Percentiles rank a stretch among this genome's conserved stretches.
Conservation (phyloP, 2,329 filamentous ascomycete species). For the Fusarium pseudograminearum region DNA sequence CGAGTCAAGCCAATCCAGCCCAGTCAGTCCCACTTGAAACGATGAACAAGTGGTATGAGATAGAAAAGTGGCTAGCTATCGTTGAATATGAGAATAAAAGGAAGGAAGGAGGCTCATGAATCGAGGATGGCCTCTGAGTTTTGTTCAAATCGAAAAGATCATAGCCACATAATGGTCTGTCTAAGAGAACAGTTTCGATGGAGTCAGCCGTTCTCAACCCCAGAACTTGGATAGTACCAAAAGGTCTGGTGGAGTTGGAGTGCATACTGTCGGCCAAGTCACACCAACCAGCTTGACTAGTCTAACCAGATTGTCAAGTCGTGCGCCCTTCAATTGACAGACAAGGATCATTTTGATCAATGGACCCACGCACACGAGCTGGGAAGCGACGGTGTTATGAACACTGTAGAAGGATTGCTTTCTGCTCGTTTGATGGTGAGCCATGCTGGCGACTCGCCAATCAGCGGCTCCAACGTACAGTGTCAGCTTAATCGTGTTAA, state of each 20-base stretch:
- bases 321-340: constrained; percentile 50
- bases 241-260: constrained; percentile 31
- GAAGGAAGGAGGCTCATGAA: constrained; percentile 20
- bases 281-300: constrained; percentile 37
- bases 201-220: constrained; percentile 33
- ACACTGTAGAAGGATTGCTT: constrained; percentile 34
- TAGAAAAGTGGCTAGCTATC: background rate
- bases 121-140: constrained; percentile 40
- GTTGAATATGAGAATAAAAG: constrained; percentile 25
- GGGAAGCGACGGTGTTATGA: constrained; percentile 18
- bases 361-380: constrained; percentile 28
- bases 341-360: constrained; percentile 38
- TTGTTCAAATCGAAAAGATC: constrained; percentile 42
- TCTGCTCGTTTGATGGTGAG: constrained; percentile 3
- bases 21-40: constrained; percentile 24
- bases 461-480: constrained; percentile 28
- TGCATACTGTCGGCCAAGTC: constrained; percentile 35
- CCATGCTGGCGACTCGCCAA: constrained; percentile 6
- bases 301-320: constrained; percentile 45
- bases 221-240: constrained; percentile 17
- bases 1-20: constrained; percentile 10
- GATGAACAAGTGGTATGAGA: constrained; percentile 23
- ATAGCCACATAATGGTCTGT: constrained; percentile 26
- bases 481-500: constrained; percentile 20
- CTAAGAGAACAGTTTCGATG: constrained; percentile 25